Evolutionary conservation across 2,329 filamentous ascomycete genomes (phyloP), one percentile per base, ranked within the genome.

Genomic region (Penicillium sp.): DNA sequence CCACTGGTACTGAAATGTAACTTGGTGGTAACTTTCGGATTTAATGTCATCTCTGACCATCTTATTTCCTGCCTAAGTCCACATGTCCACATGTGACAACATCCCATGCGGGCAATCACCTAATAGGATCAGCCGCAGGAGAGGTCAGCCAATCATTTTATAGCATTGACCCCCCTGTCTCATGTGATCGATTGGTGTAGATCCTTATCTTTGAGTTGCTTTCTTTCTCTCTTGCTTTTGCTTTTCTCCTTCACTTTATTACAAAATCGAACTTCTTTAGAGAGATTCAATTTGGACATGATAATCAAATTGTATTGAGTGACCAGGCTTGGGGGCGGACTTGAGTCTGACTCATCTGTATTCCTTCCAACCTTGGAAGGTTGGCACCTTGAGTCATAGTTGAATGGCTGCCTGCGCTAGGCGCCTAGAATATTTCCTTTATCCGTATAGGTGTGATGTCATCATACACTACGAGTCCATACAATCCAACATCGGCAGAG

Each of bases 1-100:
- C 19, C 35, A 35, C 31, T 23, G 37, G 33, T 25, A 50, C 17
- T 6, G 33, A 17, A 15, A 7, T 17, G 33, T 35, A 35, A 35
- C 13, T 17, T 12, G 3, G 12, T 31, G 29, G 29, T 31, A 31
- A 31, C 10, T 31, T 31, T 31, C 29, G 10, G 10, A 31, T 31
- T 31, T 31, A 31, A 13, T 31, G 12, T 31, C 29, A 33, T 5
- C 8, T 27, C 27, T 27, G 27, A 9, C 27, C 27, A 27, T 27
- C 27, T 27, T 6, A 33, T 33, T 51, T 51, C 49, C 49, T 42
- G n/a, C 25, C 49, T 42, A 41, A 54, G 35, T 21, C 46, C 35
- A 15, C 10, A 31, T 31, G 8, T 40, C 58, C 61, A 55, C 64
- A 65, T 66, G 64, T 66, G 64, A 66, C 62, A 66, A 58, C 60